Evolutionary conservation across 805 yeast species (phyloP), one percentile per base, ranked within the genome.

Genomic region (Isabelozyma gotoi): DNA sequence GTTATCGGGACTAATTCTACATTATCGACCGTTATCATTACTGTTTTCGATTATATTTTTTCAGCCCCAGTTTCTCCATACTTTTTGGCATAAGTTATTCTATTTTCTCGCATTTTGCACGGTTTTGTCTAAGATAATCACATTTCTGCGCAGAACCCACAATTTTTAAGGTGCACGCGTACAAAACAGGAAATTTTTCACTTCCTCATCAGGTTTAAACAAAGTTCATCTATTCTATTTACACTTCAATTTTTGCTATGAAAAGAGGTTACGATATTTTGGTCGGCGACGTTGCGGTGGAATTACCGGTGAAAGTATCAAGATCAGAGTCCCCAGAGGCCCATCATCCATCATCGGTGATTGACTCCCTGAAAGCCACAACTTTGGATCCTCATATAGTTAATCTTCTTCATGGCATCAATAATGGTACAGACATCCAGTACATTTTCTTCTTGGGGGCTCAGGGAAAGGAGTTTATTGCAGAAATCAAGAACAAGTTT

Each of bases 381-480:
- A 24, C 12, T n/a, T 24, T 24, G 29, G 29, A 24, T 24, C 29
- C 29, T 24, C 8, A 10, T 24, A 24, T 24, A 24, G 29, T 24
- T n/a, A 24, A 24, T 7, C 29, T 24, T 24, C 29, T 24, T 24
- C 12, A 24, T 7, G n/a, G 29, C 8, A 24, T 24, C 10, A 24
- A 4, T n/a, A 24, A 24, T 24, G 8, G 29, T n/a, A 10, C 29
- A 10, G 29, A 24, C 7, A 24, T n/a, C 29, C 29, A 41, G 21
- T 51, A 62, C 19, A 24, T 62, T 7, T 45, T 65, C 35, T 65
- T 66, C 39, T 42, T 65, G 15, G 68, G 65, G 15, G 63, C 60
- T 7, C 61, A 59, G 39, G 71, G 71, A 5, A 65, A 65, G 42
- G 67, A 63, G 33, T 59, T 45, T 37, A 54, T 64, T 17, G 43